Evolutionary conservation across 257 asterid genomes (phyloP).

Genomic region (Cinchona pubescens): DNA sequence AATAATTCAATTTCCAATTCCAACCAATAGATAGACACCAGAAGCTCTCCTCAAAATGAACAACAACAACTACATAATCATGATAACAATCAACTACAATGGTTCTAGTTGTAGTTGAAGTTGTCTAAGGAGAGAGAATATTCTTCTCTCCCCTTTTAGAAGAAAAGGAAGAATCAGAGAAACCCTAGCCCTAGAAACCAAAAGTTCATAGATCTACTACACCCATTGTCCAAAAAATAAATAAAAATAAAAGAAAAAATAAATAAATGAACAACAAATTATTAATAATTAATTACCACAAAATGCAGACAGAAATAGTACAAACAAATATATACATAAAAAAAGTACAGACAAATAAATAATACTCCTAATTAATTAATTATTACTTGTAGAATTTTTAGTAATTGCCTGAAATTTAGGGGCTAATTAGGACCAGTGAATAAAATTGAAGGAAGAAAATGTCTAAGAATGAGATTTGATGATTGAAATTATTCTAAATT

Average conservation of each 20-base stretch:
- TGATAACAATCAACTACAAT: too few relatives aligned
- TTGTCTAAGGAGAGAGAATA: conserved; percentile 15
- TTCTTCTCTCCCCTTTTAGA: conserved; percentile 19
- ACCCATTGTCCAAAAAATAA: not conserved
- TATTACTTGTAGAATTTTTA: too few relatives aligned
- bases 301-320: not conserved
- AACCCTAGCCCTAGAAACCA: conserved; percentile 17
- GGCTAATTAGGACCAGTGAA: conserved; percentile 13
- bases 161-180: not conserved
- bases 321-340: not conserved
- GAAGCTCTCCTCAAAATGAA: not conserved
- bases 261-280: not conserved
- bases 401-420: not conserved
- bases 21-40: not conserved
- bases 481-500: conserved; percentile 12
- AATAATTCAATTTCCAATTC: not conserved
- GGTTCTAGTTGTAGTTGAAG: too few relatives aligned
- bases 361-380: too few relatives aligned
- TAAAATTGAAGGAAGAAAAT: not conserved
- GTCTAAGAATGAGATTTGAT: not conserved
- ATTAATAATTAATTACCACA: not conserved
- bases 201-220: conserved; percentile 11
- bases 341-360: not conserved
- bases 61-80: too few relatives aligned
- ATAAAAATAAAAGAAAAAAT: too few relatives aligned